Evolutionary conservation across 148 eudicot species (phyloP), one percentile per base, ranked within the genome.

Genomic region (Pharnaceum exiguum): DNA sequence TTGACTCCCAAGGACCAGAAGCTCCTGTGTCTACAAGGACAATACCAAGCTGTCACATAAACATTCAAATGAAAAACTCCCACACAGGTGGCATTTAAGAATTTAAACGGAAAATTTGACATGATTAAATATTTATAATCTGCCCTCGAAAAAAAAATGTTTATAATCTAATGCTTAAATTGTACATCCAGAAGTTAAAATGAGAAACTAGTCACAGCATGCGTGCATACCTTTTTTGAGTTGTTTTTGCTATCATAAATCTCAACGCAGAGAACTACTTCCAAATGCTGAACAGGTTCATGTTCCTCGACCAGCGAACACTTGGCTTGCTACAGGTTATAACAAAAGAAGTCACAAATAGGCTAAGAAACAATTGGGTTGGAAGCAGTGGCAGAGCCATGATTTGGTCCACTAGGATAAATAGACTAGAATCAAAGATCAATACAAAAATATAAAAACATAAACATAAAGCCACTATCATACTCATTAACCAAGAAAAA

Each of bases 1-100:
- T 70, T 93, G 99, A 60, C 76, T 71, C 52, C 96, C 99, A 11
- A 85, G 77, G 63, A 88, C 91, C 62, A 85, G 45, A 52, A 93
- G 74, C 62, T 93, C 95, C 60, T 88, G 95, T 32, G 79, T 78
- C 96, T 87, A 60, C 62, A 70, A 63, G 45, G 27, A 11, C 12
- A 38, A 24, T 40, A 10, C n/a, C 39, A 23, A 13, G 44, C 17
- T 57, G 15, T 11, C 19, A 57, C n/a, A n/a, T 24, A 57, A 25
- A 7, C 24, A 27, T 19, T 22, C 26, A 36, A 7, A 3, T 8
- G 19, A 11, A 28, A 23, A 24, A 35, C 22, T 2, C 7, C 27
- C 19, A 53, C 27, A 31, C 22, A 45, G 17, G 27, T 11, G 7
- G 16, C 17, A n/a, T 23, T 32, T 6, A 33, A 11, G 19, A 4